Conservation (phyloP, 2,329 filamentous ascomycete genomes). For the Dothideomycetes sp. region DNA sequence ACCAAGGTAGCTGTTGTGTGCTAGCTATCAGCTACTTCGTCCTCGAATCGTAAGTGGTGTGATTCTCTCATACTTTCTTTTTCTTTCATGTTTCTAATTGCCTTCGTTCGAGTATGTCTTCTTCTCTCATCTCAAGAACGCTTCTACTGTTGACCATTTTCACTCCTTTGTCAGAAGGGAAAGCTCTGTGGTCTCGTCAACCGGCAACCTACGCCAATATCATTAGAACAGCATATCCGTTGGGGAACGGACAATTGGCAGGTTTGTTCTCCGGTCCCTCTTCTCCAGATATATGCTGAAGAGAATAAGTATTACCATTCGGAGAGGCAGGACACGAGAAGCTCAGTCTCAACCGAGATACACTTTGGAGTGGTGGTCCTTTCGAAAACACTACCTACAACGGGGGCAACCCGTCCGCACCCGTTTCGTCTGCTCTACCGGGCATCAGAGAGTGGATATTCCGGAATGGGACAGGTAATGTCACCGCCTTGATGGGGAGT, state of each 20-base stretch:
- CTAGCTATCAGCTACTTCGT: not conserved
- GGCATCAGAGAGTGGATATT: conserved; percentile 38
- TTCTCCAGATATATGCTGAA: not conserved
- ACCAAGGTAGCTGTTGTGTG: not conserved
- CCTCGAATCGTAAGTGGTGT: not conserved
- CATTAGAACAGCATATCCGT: conserved; percentile 23
- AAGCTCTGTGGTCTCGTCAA: conserved; percentile 7
- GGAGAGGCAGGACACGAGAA: conserved; percentile 32
- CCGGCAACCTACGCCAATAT: conserved; percentile 8
- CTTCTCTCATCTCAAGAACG: not conserved
- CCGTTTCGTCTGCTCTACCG: conserved; percentile 18
- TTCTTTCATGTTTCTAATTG: not conserved
- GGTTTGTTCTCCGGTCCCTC: conserved; percentile 17
- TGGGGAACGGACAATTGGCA: conserved; percentile 40
- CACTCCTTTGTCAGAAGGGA: not conserved
- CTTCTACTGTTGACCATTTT: not conserved
- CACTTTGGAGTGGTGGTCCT: conserved; percentile 40
- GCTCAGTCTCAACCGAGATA: conserved; percentile 37
- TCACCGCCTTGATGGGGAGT: conserved; percentile 28
- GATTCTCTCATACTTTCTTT: not conserved
- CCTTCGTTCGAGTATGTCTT: not conserved
- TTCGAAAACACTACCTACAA: conserved; percentile 35
- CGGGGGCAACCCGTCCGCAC: conserved; percentile 33
- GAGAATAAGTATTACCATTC: conserved; percentile 28
- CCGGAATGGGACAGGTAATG: conserved; percentile 37